A percentile compares a stretch with the other conserved stretches of the same genome.
Conservation (phyloP, 208 protist genomes). For the Porcisia hertigi region DNA sequence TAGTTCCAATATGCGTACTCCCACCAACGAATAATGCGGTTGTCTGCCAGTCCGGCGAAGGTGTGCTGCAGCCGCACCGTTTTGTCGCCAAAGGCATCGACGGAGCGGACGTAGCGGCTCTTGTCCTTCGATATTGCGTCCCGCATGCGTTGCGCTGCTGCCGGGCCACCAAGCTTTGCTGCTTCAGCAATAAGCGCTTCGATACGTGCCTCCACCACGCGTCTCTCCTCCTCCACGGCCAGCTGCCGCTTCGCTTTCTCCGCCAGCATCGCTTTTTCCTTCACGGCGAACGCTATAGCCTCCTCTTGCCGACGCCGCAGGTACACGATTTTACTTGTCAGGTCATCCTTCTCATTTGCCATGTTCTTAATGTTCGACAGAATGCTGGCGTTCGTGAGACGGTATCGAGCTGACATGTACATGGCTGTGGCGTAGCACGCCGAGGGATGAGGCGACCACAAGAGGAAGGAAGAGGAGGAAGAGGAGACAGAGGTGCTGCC, state of each 20-base stretch:
- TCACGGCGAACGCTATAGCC: constrained; percentile 69
- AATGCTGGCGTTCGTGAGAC: constrained; percentile 76
- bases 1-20: constrained; percentile 89
- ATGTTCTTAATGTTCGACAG: constrained; percentile 71
- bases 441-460: background rate
- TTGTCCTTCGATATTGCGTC: constrained; percentile 49
- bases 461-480: background rate
- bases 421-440: constrained; percentile 5
- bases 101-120: constrained; percentile 69
- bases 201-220: constrained; percentile 46
- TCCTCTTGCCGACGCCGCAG: constrained; percentile 72
- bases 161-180: constrained; percentile 44
- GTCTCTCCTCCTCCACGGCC: constrained; percentile 42
- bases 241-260: constrained; percentile 79
- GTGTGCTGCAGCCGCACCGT: constrained; percentile 83
- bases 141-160: constrained; percentile 55
- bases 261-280: constrained; percentile 75
- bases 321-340: constrained; percentile 80
- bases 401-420: constrained; percentile 22
- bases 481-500: background rate
- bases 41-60: constrained; percentile 84
- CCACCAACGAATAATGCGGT: constrained; percentile 88
- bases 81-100: constrained; percentile 86
- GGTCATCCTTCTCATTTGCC: constrained; percentile 64
- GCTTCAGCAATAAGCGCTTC: constrained; percentile 62